phyloP scores from a whole-genome alignment of 2,329 filamentous ascomycete genomes.

The Podosphaera aphanis region DNA sequence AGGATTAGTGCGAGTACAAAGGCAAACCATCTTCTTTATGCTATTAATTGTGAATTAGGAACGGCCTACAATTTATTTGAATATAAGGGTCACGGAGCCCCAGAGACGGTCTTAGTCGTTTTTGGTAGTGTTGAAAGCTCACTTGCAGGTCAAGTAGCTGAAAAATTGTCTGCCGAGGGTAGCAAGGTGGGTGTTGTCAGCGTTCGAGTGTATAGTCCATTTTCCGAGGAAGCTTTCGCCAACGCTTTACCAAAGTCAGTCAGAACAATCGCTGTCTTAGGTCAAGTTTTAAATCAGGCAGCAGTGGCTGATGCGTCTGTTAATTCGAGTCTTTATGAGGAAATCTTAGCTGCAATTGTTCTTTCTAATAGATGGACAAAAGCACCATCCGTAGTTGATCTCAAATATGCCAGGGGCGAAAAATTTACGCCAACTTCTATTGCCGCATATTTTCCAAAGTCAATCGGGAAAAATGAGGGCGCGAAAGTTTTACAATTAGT shows the following conservation, averaged over 20 bases:
- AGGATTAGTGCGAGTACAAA: slow-evolving; percentile 52
- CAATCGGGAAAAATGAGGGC: slow-evolving; percentile 22
- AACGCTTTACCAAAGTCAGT: slow-evolving; percentile 53
- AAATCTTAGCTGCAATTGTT: slow-evolving; percentile 64
- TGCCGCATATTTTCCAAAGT: slow-evolving; percentile 25
- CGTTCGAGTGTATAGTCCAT: slow-evolving; percentile 83
- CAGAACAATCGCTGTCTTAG: slow-evolving; percentile 60
- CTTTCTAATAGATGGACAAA: slow-evolving; percentile 48
- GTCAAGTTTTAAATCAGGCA: slow-evolving; percentile 56
- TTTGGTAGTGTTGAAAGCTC: slow-evolving; percentile 86
- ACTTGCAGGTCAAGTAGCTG: slow-evolving; percentile 58
- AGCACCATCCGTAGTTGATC: slow-evolving; percentile 45
- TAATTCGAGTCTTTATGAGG: slow-evolving; percentile 74
- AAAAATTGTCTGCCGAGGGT: slow-evolving; percentile 46
- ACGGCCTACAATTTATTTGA: slow-evolving; percentile 87
- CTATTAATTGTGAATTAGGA: slow-evolving; percentile 75
- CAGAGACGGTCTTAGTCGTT: slow-evolving; percentile 67
- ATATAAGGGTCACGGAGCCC: slow-evolving; percentile 62
- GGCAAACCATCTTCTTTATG: slow-evolving; percentile 42
- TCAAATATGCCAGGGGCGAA: slow-evolving; percentile 65
- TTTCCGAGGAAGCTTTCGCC: slow-evolving; percentile 84
- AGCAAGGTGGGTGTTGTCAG: slow-evolving; percentile 69
- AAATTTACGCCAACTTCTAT: slow-evolving; percentile 31
- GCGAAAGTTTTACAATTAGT: slow-evolving; percentile 17
- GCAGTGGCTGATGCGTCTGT: slow-evolving; percentile 51